phyloP scores from a whole-genome alignment of 192 early-diverging fungal species.

The Linnemannia schmuckeri region DNA sequence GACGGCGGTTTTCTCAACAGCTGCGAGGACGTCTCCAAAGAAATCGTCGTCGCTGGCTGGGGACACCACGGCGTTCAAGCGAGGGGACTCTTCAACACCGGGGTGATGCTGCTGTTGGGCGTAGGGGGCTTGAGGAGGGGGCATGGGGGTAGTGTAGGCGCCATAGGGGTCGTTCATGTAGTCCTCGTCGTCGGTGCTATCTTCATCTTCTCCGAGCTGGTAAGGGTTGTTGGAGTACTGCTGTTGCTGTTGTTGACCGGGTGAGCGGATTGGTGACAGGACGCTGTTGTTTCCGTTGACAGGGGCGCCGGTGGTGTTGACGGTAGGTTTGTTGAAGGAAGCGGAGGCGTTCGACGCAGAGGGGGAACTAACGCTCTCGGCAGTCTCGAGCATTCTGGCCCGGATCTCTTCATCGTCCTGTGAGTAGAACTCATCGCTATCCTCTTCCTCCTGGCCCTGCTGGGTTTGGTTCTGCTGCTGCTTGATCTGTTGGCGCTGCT shows the following conservation, averaged over 20 bases:
- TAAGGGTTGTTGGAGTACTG: background rate
- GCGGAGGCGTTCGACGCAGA: background rate
- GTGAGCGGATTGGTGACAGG: constrained; percentile 23
- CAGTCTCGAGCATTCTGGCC: background rate
- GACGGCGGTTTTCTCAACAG: constrained; percentile 23
- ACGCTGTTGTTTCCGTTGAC: background rate
- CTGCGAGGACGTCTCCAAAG: constrained; percentile 36
- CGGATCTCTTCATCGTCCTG: background rate
- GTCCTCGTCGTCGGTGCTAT: background rate
- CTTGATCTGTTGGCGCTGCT: constrained; percentile 29
- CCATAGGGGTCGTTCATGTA: constrained; percentile 3
- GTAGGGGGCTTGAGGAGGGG: background rate
- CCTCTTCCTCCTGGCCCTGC: background rate
- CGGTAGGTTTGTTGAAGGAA: constrained; percentile 12
- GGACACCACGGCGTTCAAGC: constrained; percentile 1
- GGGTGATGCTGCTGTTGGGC: background rate
- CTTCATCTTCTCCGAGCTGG: background rate
- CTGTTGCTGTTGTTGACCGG: background rate
- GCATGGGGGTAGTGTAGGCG: background rate
- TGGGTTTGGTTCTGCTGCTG: constrained; percentile 15
- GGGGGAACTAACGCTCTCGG: background rate
- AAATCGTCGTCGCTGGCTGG: constrained; percentile 14
- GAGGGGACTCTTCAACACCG: constrained; percentile 5
- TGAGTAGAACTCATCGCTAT: background rate
- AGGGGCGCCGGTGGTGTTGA: constrained; percentile 1